phyloP scores from a whole-genome alignment of 495 filamentous ascomycete genomes.

The Collariella sp. region DNA sequence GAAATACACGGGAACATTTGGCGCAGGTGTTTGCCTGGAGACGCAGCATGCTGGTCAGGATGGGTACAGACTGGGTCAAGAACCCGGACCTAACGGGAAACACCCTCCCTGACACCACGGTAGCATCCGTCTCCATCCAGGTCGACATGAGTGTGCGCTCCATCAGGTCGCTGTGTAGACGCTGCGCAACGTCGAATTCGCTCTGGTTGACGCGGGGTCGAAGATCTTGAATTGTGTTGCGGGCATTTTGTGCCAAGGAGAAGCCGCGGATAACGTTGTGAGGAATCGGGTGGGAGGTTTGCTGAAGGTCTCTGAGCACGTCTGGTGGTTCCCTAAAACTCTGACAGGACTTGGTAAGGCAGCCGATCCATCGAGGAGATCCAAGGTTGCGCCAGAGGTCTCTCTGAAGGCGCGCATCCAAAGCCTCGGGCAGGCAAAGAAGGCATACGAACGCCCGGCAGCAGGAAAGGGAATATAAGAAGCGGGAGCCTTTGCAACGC shows the following conservation, averaged over 20 bases:
- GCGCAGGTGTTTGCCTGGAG: background rate
- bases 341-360: background rate
- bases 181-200: constrained; percentile 1
- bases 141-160: background rate
- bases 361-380: background rate
- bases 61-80: constrained; percentile 3
- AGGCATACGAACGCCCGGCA: background rate
- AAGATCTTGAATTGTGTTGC: background rate
- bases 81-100: constrained; percentile 7
- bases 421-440: background rate
- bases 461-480: background rate
- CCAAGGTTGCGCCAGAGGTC: background rate
- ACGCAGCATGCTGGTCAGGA: background rate
- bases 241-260: background rate
- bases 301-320: background rate
- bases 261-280: background rate
- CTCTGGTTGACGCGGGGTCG: background rate
- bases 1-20: background rate
- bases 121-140: background rate
- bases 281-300: background rate
- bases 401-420: background rate
- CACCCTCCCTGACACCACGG: background rate
- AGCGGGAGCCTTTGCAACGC: background rate
- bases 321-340: background rate
- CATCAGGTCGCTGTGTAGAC: background rate